Percentiles rank a stretch among this genome's conserved stretches.
Conservation (phyloP, 768 basidiomycete genomes). For the Macrolepiota fuliginosa region DNA sequence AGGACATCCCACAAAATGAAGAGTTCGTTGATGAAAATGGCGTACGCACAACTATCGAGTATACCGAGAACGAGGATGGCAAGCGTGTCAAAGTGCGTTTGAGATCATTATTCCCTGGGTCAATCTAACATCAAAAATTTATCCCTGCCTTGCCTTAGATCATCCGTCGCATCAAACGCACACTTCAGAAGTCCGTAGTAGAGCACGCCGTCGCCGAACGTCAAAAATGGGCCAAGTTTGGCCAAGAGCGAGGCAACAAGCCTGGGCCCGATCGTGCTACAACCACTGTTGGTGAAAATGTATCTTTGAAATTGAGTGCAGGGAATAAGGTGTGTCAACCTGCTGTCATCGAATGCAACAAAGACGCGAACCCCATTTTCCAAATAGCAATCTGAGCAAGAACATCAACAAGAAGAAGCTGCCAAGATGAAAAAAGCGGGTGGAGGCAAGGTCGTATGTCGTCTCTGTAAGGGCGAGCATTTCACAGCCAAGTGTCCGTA, state of each 20-base stretch:
- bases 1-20: constrained; percentile 54
- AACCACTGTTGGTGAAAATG: constrained; percentile 78
- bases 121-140: constrained; percentile 3
- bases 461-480: constrained; percentile 95
- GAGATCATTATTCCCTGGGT: not conserved
- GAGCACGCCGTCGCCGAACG: constrained; percentile 93
- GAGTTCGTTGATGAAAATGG: constrained; percentile 86
- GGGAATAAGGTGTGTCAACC: constrained; percentile 55
- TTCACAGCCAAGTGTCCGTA: constrained; percentile 99
- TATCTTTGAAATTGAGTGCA: constrained; percentile 45
- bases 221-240: constrained; percentile 93
- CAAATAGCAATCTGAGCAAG: constrained; percentile 58
- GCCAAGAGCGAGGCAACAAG: constrained; percentile 82
- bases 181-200: constrained; percentile 88
- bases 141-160: constrained; percentile 44
- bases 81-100: constrained; percentile 85
- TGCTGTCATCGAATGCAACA: not conserved
- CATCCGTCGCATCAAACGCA: constrained; percentile 82
- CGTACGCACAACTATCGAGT: constrained; percentile 81
- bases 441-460: constrained; percentile 86
- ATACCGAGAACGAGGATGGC: constrained; percentile 84
- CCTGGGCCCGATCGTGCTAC: constrained; percentile 92
- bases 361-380: too few species aligned
- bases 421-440: constrained; percentile 74
- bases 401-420: constrained; percentile 61